phyloP scores from a whole-genome alignment of 1,284 basidiomycete species.

The Cerrena zonata region DNA sequence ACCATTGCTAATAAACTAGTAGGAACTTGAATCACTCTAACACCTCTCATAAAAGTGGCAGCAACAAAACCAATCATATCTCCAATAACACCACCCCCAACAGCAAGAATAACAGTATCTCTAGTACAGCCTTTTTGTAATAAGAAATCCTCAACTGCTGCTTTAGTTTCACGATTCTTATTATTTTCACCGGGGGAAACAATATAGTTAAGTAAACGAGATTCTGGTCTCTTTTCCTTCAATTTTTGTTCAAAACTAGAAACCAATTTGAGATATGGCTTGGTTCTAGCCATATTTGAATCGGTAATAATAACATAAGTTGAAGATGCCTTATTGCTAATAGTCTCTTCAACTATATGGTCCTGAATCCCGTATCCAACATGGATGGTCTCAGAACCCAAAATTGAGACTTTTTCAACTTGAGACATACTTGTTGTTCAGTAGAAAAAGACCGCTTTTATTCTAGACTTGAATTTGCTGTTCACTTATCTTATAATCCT shows the following conservation, averaged over 20 bases:
- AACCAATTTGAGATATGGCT: slow-evolving; percentile 58
- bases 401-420: too few relatives aligned
- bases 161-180: slow-evolving; percentile 89
- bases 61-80: slow-evolving; percentile 95
- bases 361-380: too few relatives aligned
- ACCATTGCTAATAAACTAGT: slow-evolving; percentile 99
- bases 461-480: too few relatives aligned
- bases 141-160: slow-evolving; percentile 90
- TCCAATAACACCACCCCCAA: slow-evolving; percentile 95
- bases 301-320: slow-evolving; percentile 93
- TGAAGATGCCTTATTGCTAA: slow-evolving; percentile 73
- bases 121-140: slow-evolving; percentile 84
- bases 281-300: slow-evolving; percentile 77
- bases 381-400: too few relatives aligned
- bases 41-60: slow-evolving; percentile 90
- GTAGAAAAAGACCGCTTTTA: too few relatives aligned
- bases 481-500: too few relatives aligned
- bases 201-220: slow-evolving; percentile 75
- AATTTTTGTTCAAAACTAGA: slow-evolving; percentile 48
- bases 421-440: too few relatives aligned
- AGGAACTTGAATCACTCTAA: slow-evolving; percentile 92
- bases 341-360: too few relatives aligned
- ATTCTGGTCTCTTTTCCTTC: slow-evolving; percentile 30
- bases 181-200: slow-evolving; percentile 88
- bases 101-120: slow-evolving; percentile 88